A percentile compares a stretch with the other conserved stretches of the same genome.
Conservation (phyloP, 768 basidiomycete genomes). For the Tulasnella sp. region DNA sequence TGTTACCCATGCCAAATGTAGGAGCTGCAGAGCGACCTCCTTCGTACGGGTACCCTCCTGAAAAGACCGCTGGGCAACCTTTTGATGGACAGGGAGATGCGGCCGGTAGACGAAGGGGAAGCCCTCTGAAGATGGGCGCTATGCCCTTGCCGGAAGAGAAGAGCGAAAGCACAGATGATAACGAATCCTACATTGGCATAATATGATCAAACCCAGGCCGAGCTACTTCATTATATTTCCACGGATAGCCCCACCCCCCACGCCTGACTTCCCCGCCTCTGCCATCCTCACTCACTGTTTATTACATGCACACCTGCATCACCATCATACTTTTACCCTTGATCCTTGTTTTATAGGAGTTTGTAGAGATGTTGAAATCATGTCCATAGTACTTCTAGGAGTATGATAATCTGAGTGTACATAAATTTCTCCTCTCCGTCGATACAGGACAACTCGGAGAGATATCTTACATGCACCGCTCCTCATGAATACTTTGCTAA, state of each 20-base stretch:
- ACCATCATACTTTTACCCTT: background rate
- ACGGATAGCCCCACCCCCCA: background rate
- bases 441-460: background rate
- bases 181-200: background rate
- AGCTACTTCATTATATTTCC: background rate
- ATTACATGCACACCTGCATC: background rate
- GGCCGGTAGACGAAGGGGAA: background rate
- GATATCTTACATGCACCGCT: background rate
- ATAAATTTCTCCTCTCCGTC: background rate
- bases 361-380: background rate
- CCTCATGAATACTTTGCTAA: background rate
- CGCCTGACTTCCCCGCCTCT: background rate
- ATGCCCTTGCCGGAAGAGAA: slow-evolving; percentile 14
- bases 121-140: slow-evolving; percentile 2
- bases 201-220: background rate
- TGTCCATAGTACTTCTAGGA: background rate
- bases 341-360: background rate
- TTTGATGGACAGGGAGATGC: background rate
- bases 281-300: background rate
- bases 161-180: background rate
- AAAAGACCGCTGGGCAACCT: background rate
- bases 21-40: background rate
- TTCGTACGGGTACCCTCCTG: background rate
- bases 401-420: background rate
- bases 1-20: background rate